phyloP scores from a whole-genome alignment of 139 green algal species.

The Microglena sp. region DNA sequence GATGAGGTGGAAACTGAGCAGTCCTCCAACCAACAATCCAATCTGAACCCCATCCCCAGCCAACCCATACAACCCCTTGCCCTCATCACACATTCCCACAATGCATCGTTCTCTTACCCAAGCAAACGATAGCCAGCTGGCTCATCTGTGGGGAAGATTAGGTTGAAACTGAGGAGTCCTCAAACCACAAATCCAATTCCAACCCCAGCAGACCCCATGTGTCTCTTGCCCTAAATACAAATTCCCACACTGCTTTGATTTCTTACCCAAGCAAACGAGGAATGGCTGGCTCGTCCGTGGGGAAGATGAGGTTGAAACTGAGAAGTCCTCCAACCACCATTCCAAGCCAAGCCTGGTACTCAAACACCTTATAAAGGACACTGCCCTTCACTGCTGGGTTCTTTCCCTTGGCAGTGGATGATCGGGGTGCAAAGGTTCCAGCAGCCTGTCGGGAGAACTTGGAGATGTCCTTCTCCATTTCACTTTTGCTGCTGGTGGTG shows the following conservation, averaged over 20 bases:
- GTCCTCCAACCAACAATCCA: constrained; percentile 47
- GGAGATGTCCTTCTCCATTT: constrained; percentile 38
- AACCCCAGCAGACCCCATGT: no score
- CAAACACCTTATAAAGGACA: constrained; percentile 68
- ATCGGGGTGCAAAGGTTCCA: constrained; percentile 75
- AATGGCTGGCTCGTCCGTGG: constrained; percentile 86
- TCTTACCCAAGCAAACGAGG: constrained; percentile 80
- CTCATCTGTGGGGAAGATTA: no score
- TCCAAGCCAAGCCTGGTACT: constrained; percentile 70
- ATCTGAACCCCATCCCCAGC: constrained; percentile 80
- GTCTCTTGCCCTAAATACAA: no score
- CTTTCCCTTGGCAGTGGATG: constrained; percentile 44
- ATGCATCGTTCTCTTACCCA: no score
- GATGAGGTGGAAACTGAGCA: constrained; percentile 93
- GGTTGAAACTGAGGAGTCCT: no score
- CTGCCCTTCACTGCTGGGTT: constrained; percentile 84
- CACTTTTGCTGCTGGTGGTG: neutral
- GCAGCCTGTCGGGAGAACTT: constrained; percentile 59
- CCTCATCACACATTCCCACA: no score
- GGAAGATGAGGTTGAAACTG: constrained; percentile 92
- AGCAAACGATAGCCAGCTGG: no score
- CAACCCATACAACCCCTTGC: constrained; percentile 62
- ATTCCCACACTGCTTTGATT: no score
- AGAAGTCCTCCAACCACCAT: constrained; percentile 67
- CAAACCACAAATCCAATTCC: no score